phyloP scores from a whole-genome alignment of 345 rosid species.

The Odontarrhena argentea region DNA sequence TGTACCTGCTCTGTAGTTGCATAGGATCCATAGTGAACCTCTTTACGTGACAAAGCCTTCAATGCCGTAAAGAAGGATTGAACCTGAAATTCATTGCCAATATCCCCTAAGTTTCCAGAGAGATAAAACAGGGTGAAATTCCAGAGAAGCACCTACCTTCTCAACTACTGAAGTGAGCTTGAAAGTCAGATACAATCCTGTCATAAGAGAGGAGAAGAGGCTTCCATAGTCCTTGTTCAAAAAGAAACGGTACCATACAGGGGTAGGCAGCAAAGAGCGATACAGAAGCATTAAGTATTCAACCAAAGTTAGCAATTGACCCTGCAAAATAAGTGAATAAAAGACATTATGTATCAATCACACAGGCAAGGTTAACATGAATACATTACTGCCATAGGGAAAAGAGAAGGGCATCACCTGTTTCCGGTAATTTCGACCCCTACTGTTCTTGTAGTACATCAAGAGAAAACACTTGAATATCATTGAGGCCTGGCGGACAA shows the following conservation, averaged over 20 bases:
- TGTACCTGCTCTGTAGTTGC: slow-evolving; percentile 96
- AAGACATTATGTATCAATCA: slow-evolving; percentile 20
- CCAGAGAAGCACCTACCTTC: slow-evolving; percentile 53
- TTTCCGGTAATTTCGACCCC: slow-evolving; percentile 91
- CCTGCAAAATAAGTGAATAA: slow-evolving; percentile 49
- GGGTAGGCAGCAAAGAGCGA: slow-evolving; percentile 81
- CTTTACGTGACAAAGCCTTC: slow-evolving; percentile 91
- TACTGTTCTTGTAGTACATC: slow-evolving; percentile 89
- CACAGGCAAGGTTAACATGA: slow-evolving; percentile 11
- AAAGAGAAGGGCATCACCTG: slow-evolving; percentile 58
- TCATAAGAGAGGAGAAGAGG: slow-evolving; percentile 79
- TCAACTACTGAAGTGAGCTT: slow-evolving; percentile 78
- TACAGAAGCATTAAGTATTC: slow-evolving; percentile 71
- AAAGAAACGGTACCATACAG: slow-evolving; percentile 92
- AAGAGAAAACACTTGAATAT: slow-evolving; percentile 79
- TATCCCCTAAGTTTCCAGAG: slow-evolving; percentile 14
- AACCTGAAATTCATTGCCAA: slow-evolving; percentile 56
- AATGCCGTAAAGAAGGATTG: slow-evolving; percentile 84
- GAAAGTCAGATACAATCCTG: slow-evolving; percentile 83
- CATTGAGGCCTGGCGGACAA: slow-evolving; percentile 93
- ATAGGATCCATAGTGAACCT: slow-evolving; percentile 94
- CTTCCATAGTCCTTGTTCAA: slow-evolving; percentile 84
- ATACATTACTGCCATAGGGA: slow-evolving; percentile 2
- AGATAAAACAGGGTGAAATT: not conserved
- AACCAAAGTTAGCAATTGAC: slow-evolving; percentile 78